Evolutionary conservation across 2,329 filamentous ascomycete species (phyloP), one percentile per base, ranked within the genome.

Genomic region (Blastomyces emzantsi): DNA sequence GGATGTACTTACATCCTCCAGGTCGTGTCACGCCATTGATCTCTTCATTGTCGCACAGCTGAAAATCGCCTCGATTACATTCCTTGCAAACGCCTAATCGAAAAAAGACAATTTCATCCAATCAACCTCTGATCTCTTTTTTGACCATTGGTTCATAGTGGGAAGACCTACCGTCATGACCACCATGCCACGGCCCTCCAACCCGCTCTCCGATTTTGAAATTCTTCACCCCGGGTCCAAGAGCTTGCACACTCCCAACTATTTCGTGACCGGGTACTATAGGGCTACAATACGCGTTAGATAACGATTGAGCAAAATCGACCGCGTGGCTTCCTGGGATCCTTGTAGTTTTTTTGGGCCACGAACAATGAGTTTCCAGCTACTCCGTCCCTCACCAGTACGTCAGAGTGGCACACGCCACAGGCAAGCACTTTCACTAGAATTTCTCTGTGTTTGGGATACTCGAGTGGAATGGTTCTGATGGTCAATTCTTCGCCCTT

Each of bases 381-480:
- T 5, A 74, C 69, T 22, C 84, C 84, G 3, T 70, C 60, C 60
- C 80, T 77, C 1, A 83, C 74, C 62, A 73, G 75, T 25, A 75
- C 65, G 69, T 91, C 89, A 0, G 82, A 83, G 72, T 86, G 86
- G 74, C 89, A 92, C 59, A 92, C 83, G 54, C 89, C 89, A 68
- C 86, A 90, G 6, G 88, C 88, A 9, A 86, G 77, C 2, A 90
- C 83, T 73, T 90, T 90, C 73, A 90, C 81, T 33, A 92, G 81
- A 2, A 92, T 77, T 69, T 90, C 79, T 22, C 82, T 81, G 0
- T 78, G 72, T 7, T 79, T 75, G 1, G 87, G 87, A 41, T 78
- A 72, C 65, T 82, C 78, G 51, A 91, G 79, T 22, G 82, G 78
- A 4, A 87, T 70, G 3, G 90, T 82, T 66, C 85, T 81, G 66